Evolutionary conservation across 2,329 filamentous ascomycete genomes (phyloP).

Genomic region (Diaporthe ilicicola): DNA sequence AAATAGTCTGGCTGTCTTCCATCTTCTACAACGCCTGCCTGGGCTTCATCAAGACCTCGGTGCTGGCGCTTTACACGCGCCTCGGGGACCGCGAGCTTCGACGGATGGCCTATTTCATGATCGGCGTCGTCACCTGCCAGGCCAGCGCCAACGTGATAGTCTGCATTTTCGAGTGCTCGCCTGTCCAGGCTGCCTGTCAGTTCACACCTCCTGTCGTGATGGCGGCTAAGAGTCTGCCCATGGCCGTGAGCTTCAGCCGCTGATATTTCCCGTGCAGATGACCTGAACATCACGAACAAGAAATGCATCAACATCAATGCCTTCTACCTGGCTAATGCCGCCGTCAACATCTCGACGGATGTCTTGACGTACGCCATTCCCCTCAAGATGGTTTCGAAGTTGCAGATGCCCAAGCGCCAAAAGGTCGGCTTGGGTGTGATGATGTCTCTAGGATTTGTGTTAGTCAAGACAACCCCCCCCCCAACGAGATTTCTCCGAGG

Average conservation of each 20-base stretch:
- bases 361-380: constrained; percentile 54
- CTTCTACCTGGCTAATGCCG: constrained; percentile 57
- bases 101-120: constrained; percentile 47
- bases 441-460: constrained; percentile 54
- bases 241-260: not conserved
- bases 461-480: constrained; percentile 22
- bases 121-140: constrained; percentile 49
- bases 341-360: constrained; percentile 56
- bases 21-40: constrained; percentile 57
- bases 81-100: constrained; percentile 48
- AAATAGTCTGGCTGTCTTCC: constrained; percentile 52
- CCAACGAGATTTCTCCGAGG: too few relatives aligned
- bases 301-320: constrained; percentile 54
- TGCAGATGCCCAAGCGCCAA: constrained; percentile 54
- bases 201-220: rapidly evolving
- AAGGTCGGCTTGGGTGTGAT: constrained; percentile 52
- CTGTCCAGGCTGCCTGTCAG: constrained; percentile 49
- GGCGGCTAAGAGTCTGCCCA: too few relatives aligned
- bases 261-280: not conserved
- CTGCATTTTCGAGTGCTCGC: constrained; percentile 50
- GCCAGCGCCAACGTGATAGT: constrained; percentile 51
- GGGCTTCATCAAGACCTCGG: constrained; percentile 57
- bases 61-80: constrained; percentile 54
- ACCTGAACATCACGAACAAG: constrained; percentile 40
- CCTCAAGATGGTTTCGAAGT: constrained; percentile 50